Evolutionary conservation across 495 filamentous ascomycete species (phyloP), one percentile per base, ranked within the genome.

Genomic region (Trichoderma parareesei): DNA sequence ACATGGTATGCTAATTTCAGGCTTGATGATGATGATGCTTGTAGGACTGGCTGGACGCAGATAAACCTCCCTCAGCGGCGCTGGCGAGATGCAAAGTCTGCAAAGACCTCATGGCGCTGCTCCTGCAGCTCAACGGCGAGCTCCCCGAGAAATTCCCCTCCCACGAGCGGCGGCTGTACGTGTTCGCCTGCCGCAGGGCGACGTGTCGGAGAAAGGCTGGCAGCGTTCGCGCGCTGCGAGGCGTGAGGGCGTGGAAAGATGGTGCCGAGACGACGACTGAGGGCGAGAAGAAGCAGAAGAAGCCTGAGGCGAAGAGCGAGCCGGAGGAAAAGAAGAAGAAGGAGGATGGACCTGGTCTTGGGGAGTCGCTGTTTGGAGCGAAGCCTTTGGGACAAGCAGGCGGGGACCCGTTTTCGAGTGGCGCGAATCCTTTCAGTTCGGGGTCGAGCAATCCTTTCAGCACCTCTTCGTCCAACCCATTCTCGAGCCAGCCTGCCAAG

Each of bases 51-150:
- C 75, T 93, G 9, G 87, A 91, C 65, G 76, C 83, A 3, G 75
- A 73, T 62, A 83, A 81, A 44, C 81, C 89, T 13, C 90, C 93
- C n/a, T 88, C 90, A 2, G 89, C 89, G 20, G 81, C 87, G 0
- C 83, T 96, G 5, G 91, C 89, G 41, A 88, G 86, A 77, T 99
- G 94, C 79, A 93, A 89, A 75, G 83, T 90, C 68, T 99, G 94
- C 82, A 92, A 92, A 65, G 82, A 83, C 40, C 74, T 90, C 48
- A 92, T 97, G 87, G 81, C 86, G 0, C 81, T 97, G 4, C 84
- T 98, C 13, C 83, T 99, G 49, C 91, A 98, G 74, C 81, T 99
- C 53, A 90, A 99, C 76, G 93, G 87, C 69, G 92, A 96, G 66
- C 80, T 99, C 44, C 92, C 91, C 20, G 88, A 95, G 44, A 80